These are phyloP conservation scores for Cytospora mali DNA, from an alignment of 2,329 filamentous ascomycete species.

Conservation along the genomic window DNA sequence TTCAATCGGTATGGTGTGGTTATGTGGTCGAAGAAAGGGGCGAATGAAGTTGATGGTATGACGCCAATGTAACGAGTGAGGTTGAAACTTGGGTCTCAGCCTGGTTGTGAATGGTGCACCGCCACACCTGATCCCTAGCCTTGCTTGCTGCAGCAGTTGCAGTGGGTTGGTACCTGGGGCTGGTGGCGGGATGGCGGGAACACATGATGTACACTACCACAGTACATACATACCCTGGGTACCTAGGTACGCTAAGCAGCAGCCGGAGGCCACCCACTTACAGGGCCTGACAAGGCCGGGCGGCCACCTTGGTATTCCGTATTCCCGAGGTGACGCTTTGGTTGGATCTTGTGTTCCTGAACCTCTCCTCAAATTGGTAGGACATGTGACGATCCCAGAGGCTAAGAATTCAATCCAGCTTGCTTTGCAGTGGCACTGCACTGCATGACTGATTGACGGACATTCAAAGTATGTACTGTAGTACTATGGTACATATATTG, in stretches of 20 bases:
- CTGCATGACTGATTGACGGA: no score
- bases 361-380: not conserved
- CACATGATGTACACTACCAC: not conserved
- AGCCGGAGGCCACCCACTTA: no score
- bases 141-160: not conserved
- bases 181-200: not conserved
- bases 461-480: no score
- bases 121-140: slow-evolving; percentile 1
- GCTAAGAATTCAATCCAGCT: not conserved
- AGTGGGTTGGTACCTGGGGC: not conserved
- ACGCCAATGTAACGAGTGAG: not conserved
- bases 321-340: no score
- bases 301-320: no score
- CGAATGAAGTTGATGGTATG: not conserved
- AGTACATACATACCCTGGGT: no score
- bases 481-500: no score
- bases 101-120: not conserved
- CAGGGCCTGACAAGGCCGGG: no score
- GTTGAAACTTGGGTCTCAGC: not conserved
- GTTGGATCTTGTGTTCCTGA: not conserved
- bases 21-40: slow-evolving; percentile 13
- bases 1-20: not conserved
- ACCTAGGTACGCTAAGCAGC: no score
- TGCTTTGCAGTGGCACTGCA: not conserved
- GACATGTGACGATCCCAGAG: not conserved